Evolutionary conservation across 352 stramenopile genomes (phyloP).

Genomic region (Globisporangium mamillatum): DNA sequence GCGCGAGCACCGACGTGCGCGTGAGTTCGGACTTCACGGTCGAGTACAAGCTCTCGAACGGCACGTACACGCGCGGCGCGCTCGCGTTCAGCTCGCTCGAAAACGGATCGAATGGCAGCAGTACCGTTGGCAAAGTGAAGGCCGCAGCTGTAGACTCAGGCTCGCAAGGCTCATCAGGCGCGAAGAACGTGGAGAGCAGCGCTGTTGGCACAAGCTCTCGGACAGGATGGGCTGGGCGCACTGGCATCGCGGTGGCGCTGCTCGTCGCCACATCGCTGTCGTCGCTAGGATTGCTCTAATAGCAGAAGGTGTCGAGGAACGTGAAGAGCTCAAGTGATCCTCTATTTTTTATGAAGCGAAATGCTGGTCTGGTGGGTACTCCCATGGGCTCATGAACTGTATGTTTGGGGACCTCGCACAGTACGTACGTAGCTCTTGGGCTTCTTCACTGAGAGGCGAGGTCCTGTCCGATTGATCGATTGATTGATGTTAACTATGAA

Average conservation of each 20-base stretch:
- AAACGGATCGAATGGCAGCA: slow-evolving; percentile 3
- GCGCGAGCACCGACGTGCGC: slow-evolving; percentile 32
- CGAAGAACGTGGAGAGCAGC: not conserved
- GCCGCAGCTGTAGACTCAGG: not conserved
- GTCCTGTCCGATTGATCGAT: not conserved
- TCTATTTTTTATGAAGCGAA: not conserved
- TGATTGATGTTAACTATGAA: not conserved
- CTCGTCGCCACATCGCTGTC: not conserved
- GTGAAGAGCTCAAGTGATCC: not conserved
- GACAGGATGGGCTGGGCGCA: not conserved
- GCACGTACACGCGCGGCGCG: slow-evolving; percentile 17
- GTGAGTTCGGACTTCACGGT: slow-evolving; percentile 39
- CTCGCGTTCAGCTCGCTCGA: slow-evolving; percentile 24
- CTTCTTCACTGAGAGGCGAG: not conserved
- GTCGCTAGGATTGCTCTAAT: not conserved
- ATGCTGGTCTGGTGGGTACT: not conserved
- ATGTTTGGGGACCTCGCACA: not conserved
- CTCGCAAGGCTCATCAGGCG: not conserved
- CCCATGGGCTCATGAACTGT: not conserved
- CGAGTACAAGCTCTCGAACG: slow-evolving; percentile 30
- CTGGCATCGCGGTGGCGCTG: not conserved
- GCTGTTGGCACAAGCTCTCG: not conserved
- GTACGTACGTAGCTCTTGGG: not conserved
- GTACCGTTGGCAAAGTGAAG: slow-evolving; percentile 22
- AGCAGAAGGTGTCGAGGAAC: not conserved